A percentile compares a stretch with the other conserved stretches of the same genome.
phyloP scores from a whole-genome alignment of 2,329 filamentous ascomycete species.

The Lithohypha guttulata region DNA sequence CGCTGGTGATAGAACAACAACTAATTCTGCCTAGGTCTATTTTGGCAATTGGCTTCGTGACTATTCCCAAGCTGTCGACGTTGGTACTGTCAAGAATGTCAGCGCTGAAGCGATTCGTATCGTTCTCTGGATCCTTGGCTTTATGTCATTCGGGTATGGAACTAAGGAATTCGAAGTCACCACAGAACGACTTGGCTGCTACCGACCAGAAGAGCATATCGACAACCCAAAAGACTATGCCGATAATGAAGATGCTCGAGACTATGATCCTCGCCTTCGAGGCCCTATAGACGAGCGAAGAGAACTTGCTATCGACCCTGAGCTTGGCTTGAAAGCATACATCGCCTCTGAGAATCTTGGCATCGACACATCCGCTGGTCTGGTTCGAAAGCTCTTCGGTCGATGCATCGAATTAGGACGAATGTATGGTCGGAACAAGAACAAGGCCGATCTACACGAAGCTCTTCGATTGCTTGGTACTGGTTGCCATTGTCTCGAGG shows the following conservation, averaged over 20 bases:
- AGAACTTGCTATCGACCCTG: conserved; percentile 67
- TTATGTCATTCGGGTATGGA: conserved; percentile 76
- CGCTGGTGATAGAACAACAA: not conserved
- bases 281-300: conserved; percentile 67
- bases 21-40: conserved; percentile 53
- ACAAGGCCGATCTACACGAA: conserved; percentile 74
- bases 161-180: conserved; percentile 81
- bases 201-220: conserved; percentile 73
- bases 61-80: conserved; percentile 89
- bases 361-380: conserved; percentile 71
- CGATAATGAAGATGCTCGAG: conserved; percentile 72
- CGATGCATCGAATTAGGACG: conserved; percentile 71
- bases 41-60: conserved; percentile 94
- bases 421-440: conserved; percentile 53
- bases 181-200: conserved; percentile 65
- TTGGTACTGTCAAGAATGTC: conserved; percentile 82
- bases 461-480: conserved; percentile 78
- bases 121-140: conserved; percentile 76
- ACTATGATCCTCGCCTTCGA: conserved; percentile 71
- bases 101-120: conserved; percentile 85
- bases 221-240: conserved; percentile 74
- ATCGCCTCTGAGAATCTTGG: conserved; percentile 72
- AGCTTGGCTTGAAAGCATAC: conserved; percentile 79
- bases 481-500: conserved; percentile 80
- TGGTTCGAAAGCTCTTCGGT: conserved; percentile 63